phyloP scores from a whole-genome alignment of 768 basidiomycete species.

The Leccinum aurantiacum region DNA sequence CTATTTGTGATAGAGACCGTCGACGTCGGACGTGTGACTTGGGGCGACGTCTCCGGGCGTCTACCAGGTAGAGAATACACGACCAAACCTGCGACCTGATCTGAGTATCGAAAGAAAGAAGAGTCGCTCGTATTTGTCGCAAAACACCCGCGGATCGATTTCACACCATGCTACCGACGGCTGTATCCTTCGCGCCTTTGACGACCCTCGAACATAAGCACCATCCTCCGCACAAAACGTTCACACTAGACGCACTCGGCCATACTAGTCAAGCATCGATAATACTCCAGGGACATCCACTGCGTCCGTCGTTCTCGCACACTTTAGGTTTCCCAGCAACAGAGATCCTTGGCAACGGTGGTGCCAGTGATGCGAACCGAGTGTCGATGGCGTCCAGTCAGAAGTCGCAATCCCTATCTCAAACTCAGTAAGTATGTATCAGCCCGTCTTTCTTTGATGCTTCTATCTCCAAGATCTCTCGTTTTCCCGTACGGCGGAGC shows the following conservation, averaged over 20 bases:
- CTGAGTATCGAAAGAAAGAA: background rate
- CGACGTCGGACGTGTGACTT: background rate
- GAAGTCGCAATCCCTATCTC: background rate
- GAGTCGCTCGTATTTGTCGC: background rate
- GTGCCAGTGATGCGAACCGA: background rate
- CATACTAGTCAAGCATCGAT: background rate
- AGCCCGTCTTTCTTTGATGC: background rate
- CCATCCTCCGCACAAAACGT: background rate
- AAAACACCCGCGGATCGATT: slow-evolving; percentile 13
- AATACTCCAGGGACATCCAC: background rate
- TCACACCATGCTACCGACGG: background rate
- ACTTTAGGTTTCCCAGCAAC: background rate
- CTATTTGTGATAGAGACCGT: background rate
- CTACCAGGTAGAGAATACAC: slow-evolving; percentile 4
- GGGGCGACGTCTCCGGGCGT: background rate
- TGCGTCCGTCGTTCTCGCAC: background rate
- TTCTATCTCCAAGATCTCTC: background rate
- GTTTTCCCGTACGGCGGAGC: background rate
- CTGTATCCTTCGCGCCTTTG: background rate
- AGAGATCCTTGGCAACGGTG: background rate
- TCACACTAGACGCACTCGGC: background rate
- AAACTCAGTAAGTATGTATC: background rate
- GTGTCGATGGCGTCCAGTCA: background rate
- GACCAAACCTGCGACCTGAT: background rate
- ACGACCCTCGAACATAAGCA: background rate